Percentiles rank a stretch among this genome's conserved stretches.
Evolutionary conservation across 148 eudicot species (phyloP).

Genomic region (Silene latifolia): DNA sequence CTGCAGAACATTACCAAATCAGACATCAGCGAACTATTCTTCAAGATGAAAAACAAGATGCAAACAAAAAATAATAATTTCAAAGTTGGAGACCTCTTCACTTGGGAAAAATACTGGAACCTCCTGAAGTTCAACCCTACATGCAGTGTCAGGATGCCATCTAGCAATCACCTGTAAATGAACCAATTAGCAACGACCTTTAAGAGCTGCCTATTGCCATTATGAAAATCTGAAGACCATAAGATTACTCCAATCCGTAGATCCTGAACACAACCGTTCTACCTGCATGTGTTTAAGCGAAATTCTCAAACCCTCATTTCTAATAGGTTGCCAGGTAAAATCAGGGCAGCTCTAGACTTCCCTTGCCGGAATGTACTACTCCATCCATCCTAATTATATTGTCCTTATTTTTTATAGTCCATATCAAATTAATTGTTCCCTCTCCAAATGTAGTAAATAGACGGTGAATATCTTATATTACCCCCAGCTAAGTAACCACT

Average conservation of each 20-base stretch:
- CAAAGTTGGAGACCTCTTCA: conserved; percentile 59
- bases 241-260: conserved; percentile 7
- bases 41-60: neutral
- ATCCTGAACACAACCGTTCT: neutral
- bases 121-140: conserved; percentile 72
- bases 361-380: neutral
- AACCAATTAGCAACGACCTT: conserved; percentile 5
- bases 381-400: neutral
- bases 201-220: neutral
- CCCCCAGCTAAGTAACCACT: neutral
- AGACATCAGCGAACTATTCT: conserved; percentile 12
- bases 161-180: conserved; percentile 71
- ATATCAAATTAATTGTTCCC: neutral
- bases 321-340: neutral
- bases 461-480: neutral
- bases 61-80: too few species aligned
- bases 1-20: conserved; percentile 39
- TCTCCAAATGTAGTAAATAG: too few species aligned
- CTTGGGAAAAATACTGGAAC: conserved; percentile 90
- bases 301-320: conserved; percentile 3
- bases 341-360: neutral
- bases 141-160: conserved; percentile 82
- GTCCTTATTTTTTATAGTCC: neutral
- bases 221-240: conserved; percentile 10
- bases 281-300: neutral